A percentile compares a stretch with the other conserved stretches of the same genome.
Evolutionary conservation across 345 rosid species (phyloP).

Genomic region (Turritis glabra): DNA sequence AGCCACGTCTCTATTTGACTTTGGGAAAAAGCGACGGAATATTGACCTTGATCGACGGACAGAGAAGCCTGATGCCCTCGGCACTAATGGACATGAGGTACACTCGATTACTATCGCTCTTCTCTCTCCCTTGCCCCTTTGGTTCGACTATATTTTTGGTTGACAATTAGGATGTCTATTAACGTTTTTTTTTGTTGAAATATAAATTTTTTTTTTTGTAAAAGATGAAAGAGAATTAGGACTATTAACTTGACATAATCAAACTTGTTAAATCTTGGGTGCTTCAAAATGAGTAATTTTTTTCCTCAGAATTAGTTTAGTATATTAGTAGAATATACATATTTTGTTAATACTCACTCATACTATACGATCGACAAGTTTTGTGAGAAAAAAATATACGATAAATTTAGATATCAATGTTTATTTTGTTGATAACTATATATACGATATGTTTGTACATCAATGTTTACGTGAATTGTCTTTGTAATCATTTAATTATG

Average conservation of each 20-base stretch:
- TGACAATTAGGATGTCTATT: not conserved
- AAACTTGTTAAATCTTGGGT: not conserved
- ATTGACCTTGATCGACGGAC: conserved; percentile 40
- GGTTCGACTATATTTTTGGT: not conserved
- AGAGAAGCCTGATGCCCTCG: conserved; percentile 75
- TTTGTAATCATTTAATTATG: conserved; percentile 31
- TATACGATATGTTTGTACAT: not conserved
- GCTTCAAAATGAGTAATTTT: not conserved
- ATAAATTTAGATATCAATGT: not conserved
- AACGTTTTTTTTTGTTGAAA: too few relatives aligned
- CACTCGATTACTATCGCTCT: not conserved
- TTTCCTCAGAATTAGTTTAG: not conserved
- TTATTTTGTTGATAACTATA: not conserved
- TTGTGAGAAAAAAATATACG: not conserved
- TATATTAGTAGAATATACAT: not conserved
- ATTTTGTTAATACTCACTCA: not conserved
- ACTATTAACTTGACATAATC: not conserved
- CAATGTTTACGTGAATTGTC: conserved; percentile 7
- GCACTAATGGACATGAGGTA: conserved; percentile 86
- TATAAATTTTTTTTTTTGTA: too few relatives aligned
- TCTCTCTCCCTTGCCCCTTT: not conserved
- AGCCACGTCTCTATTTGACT: conserved; percentile 89
- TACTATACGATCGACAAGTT: too few relatives aligned
- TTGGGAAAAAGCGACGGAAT: conserved; percentile 56
- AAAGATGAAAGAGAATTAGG: too few relatives aligned